Conservation (phyloP, 1,284 basidiomycete species). For the Papiliotrema terrestris region DNA sequence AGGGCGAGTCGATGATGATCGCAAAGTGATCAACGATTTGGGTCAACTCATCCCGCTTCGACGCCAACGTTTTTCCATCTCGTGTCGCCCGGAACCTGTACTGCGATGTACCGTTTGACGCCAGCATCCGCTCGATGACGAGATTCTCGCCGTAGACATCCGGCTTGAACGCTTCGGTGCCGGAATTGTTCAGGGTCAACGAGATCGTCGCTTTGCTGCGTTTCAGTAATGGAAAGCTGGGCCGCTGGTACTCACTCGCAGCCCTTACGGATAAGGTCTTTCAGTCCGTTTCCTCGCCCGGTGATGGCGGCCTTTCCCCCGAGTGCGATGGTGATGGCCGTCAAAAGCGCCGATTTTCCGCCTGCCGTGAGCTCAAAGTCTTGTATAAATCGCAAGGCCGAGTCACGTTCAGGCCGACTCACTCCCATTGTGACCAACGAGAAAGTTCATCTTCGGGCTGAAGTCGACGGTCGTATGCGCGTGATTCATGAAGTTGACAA, state of each 20-base stretch:
- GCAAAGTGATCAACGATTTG: conserved; percentile 91
- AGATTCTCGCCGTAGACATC: conserved; percentile 81
- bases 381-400: background rate
- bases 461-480: conserved; percentile 74
- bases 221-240: background rate
- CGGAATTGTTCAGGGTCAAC: conserved; percentile 79
- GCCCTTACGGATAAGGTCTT: conserved; percentile 84
- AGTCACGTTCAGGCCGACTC: conserved; percentile 8
- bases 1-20: conserved; percentile 88
- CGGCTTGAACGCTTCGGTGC: conserved; percentile 80
- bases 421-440: conserved; percentile 74
- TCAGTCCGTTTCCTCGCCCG: conserved; percentile 80
- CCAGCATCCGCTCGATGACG: conserved; percentile 76
- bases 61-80: conserved; percentile 65
- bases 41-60: conserved; percentile 79
- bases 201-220: conserved; percentile 69
- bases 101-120: conserved; percentile 64
- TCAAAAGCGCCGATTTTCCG: conserved; percentile 93
- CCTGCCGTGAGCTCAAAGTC: conserved; percentile 52
- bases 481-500: conserved; percentile 98
- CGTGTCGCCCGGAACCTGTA: conserved; percentile 78
- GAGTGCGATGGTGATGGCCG: conserved; percentile 87
- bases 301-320: conserved; percentile 89
- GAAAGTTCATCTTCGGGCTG: conserved; percentile 90
- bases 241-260: conserved; percentile 57